phyloP scores from a whole-genome alignment of 495 filamentous ascomycete species.

The Hamigera avellanea region DNA sequence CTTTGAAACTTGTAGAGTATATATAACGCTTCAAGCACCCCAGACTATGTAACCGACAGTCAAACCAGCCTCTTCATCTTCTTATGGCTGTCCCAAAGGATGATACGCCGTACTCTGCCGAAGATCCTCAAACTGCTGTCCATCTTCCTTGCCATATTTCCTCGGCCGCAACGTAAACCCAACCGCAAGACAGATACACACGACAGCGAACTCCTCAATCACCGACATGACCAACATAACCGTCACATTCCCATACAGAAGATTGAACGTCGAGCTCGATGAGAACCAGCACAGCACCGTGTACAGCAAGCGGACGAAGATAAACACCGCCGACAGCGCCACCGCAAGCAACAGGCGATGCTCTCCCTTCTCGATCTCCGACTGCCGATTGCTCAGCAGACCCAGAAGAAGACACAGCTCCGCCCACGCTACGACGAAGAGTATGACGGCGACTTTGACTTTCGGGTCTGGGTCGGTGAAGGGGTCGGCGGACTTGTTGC shows the following conservation, averaged over 20 bases:
- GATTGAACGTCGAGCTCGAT: constrained; percentile 18
- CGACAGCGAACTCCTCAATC: constrained; percentile 25
- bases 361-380: constrained; percentile 17
- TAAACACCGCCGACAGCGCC: constrained; percentile 20
- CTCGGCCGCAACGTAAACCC: constrained; percentile 21
- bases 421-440: constrained; percentile 18
- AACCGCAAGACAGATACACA: constrained; percentile 15
- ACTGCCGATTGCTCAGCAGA: constrained; percentile 5
- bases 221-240: constrained; percentile 26
- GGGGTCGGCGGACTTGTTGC: constrained; percentile 9
- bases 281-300: constrained; percentile 20
- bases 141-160: neutral
- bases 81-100: neutral
- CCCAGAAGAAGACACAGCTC: constrained; percentile 12
- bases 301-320: constrained; percentile 32
- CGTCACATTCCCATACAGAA: constrained; percentile 21
- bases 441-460: constrained; percentile 14
- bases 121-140: neutral
- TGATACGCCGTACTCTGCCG: neutral
- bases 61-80: no score
- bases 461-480: constrained; percentile 7
- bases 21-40: no score
- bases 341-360: constrained; percentile 24
- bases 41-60: no score
- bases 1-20: no score